Evolutionary conservation across 2,329 filamentous ascomycete species (phyloP), one percentile per base, ranked within the genome.

Genomic region (Acarospora socialis): DNA sequence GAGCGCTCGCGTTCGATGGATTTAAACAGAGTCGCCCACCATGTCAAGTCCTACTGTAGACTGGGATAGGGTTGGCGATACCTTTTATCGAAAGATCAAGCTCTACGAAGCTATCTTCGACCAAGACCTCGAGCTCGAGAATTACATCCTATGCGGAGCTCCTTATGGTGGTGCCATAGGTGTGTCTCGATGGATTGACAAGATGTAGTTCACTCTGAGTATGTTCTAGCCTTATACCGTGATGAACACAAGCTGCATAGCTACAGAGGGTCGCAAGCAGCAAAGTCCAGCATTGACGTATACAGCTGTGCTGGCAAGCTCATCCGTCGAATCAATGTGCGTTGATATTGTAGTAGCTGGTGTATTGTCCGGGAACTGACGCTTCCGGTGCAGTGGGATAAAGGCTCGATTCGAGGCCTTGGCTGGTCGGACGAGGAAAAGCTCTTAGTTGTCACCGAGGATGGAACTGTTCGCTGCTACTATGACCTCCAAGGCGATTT

Each of bases 361-460:
- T 8, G 13, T 4, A 15, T 9, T 10, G 16, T 12, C 14, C 18
- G 6, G 23, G 23, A 5, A 13, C 23, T 10, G 8, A 17, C 6
- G 25, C 10, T 14, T 26, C 8, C 28, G 2, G 14, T 20, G 26
- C 41, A 79, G 52, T 95, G 87, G 86, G 87, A 95, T 47, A 82
- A 86, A 57, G 82, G 82, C 27, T 65, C 75, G 3, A 81, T 98
- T 49, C 80, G 77, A 53, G 84, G 82, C 2, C 66, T 98, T 13
- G 90, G 90, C 20, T 98, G 90, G 90, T 93, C 86, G 13, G 87
- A 93, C 48, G 83, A 94, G 43, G 90, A 98, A 63, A 79, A 81
- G 51, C 67, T 98, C 28, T 63, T 98, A 3, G 79, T 94, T 0
- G 75, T 95, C 31, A 82, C 84, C 7, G 72, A 80, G 32, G 87